Evolutionary conservation across 129 eudicot species (phyloP).

Genomic region (Saussurea involucrata): DNA sequence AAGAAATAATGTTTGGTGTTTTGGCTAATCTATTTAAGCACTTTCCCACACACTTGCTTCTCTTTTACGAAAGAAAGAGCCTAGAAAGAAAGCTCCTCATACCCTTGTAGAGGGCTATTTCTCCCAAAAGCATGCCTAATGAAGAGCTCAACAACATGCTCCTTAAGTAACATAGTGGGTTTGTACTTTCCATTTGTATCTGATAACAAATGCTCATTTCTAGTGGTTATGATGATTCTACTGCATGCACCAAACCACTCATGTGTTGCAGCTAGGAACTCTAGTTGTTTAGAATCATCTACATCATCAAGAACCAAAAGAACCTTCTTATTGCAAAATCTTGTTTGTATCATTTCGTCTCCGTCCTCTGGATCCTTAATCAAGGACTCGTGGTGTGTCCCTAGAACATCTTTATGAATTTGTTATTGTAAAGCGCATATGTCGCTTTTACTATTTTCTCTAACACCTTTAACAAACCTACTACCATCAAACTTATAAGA

Average conservation of each 20-base stretch:
- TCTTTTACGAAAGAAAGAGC: background rate
- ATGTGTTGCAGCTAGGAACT: background rate
- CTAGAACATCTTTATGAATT: background rate
- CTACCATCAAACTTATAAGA: background rate
- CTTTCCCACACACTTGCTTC: slow-evolving; percentile 8
- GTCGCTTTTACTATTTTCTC: background rate
- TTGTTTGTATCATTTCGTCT: background rate
- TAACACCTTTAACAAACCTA: background rate
- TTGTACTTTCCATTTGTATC: background rate
- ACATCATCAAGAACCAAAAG: background rate
- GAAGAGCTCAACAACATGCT: background rate
- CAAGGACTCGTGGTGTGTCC: background rate
- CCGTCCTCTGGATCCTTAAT: background rate
- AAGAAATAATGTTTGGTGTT: background rate
- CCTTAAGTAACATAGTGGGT: background rate
- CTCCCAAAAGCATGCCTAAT: slow-evolving; percentile 8
- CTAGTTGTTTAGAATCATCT: background rate
- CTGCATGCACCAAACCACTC: background rate
- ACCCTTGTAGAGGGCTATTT: background rate
- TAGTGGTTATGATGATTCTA: background rate
- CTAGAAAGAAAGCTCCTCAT: background rate
- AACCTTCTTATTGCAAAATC: background rate
- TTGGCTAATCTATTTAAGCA: background rate
- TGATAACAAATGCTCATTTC: background rate
- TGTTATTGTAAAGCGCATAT: background rate